Conservation (phyloP, 805 yeast genomes). For the Scheffersomyces lignosus region DNA sequence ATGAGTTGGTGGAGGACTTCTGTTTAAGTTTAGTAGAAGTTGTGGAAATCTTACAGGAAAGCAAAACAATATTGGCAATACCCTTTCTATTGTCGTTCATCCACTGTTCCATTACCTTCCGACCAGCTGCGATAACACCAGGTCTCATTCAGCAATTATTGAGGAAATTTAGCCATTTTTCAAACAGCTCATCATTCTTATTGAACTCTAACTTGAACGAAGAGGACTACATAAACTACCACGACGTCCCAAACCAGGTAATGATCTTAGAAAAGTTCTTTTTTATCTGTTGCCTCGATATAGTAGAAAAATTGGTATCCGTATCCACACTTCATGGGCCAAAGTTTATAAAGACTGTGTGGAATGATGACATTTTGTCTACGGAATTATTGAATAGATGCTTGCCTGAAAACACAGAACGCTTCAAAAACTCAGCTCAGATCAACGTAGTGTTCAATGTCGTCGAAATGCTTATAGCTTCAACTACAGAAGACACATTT, state of each 20-base stretch:
- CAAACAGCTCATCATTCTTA: slow-evolving; percentile 21
- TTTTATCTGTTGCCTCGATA: slow-evolving; percentile 53
- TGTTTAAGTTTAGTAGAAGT: slow-evolving; percentile 20
- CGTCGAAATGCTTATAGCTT: slow-evolving; percentile 52
- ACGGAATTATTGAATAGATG: slow-evolving; percentile 36
- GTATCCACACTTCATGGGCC: slow-evolving; percentile 25
- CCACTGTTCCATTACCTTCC: slow-evolving; percentile 54
- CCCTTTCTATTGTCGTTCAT: slow-evolving; percentile 64
- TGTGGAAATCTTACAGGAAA: slow-evolving; percentile 29
- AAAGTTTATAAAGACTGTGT: slow-evolving; percentile 15
- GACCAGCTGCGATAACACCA: slow-evolving; percentile 59
- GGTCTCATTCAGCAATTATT: slow-evolving; percentile 24
- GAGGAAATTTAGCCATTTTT: slow-evolving; percentile 13
- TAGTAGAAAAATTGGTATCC: slow-evolving; percentile 48
- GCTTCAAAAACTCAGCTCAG: slow-evolving; percentile 38
- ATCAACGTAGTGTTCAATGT: slow-evolving; percentile 50
- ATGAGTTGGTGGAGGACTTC: slow-evolving; percentile 47
- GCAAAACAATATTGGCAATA: slow-evolving; percentile 36
- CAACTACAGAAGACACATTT: slow-evolving; percentile 35
- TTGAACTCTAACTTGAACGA: slow-evolving; percentile 26
- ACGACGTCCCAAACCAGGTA: slow-evolving; percentile 31
- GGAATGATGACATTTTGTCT: slow-evolving; percentile 31
- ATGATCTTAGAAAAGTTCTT: slow-evolving; percentile 48
- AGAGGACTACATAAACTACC: slow-evolving; percentile 27
- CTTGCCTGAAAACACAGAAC: slow-evolving; percentile 50